Evolutionary conservation across 2,329 filamentous ascomycete species (phyloP).

Genomic region (Fusarium sp.): DNA sequence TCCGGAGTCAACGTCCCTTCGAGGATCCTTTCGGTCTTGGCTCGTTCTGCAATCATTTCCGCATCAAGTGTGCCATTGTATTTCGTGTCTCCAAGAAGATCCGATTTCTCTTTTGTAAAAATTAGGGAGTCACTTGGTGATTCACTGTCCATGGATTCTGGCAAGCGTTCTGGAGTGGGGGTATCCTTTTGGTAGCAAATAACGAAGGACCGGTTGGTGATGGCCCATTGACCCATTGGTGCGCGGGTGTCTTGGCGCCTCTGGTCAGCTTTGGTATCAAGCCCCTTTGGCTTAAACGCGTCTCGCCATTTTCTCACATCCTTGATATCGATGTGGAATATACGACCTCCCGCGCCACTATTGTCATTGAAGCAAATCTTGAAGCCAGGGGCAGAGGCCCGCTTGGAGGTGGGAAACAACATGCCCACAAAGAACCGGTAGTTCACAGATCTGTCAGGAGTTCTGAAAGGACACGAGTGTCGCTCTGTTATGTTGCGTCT

Average conservation of each 20-base stretch:
- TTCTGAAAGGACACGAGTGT: background rate
- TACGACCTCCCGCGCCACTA: background rate
- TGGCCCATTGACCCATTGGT: background rate
- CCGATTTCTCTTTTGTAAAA: background rate
- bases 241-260: background rate
- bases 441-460: too few species aligned
- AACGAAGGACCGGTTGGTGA: background rate
- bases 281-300: background rate
- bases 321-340: constrained; percentile 12
- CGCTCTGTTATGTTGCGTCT: background rate
- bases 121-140: background rate
- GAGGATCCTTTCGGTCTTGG: constrained; percentile 5
- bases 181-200: background rate
- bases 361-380: constrained; percentile 2
- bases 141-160: background rate
- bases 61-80: background rate
- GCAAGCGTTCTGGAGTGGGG: background rate
- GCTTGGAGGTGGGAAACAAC: background rate
- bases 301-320: constrained; percentile 12
- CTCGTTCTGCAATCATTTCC: constrained; percentile 1
- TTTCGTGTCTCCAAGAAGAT: background rate
- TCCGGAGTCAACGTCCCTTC: constrained; percentile 14
- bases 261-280: background rate
- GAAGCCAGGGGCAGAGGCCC: background rate
- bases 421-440: background rate